A percentile compares a stretch with the other conserved stretches of the same genome.
phyloP scores from a whole-genome alignment of 1,284 basidiomycete species.

The Rhodotorula sp. region DNA sequence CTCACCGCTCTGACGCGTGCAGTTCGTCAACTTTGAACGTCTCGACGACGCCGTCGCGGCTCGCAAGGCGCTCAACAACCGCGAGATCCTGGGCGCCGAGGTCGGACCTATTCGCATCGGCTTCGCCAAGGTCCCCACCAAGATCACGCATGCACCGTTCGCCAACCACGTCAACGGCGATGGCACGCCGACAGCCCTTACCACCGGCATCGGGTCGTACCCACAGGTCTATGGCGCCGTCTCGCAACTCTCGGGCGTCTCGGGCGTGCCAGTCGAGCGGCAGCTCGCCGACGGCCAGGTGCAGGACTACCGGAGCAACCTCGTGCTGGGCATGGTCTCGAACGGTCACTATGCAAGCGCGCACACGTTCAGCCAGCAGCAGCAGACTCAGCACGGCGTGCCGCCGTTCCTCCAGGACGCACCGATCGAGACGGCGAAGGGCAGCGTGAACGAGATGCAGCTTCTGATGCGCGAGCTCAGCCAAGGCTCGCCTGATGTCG shows the following conservation, averaged over 20 bases:
- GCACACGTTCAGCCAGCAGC: constrained; percentile 29
- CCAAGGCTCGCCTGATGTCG: constrained; percentile 71
- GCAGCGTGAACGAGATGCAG: constrained; percentile 68
- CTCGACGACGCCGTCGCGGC: constrained; percentile 94
- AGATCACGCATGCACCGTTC: constrained; percentile 18
- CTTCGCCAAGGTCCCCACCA: constrained; percentile 64
- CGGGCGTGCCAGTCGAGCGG: constrained; percentile 82
- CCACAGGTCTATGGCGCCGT: constrained; percentile 63
- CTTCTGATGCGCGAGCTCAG: constrained; percentile 93
- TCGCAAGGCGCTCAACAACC: constrained; percentile 88
- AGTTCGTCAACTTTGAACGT: constrained; percentile 89
- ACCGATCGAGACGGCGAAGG: constrained; percentile 67
- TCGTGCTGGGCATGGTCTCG: constrained; percentile 80
- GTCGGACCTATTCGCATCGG: constrained; percentile 95
- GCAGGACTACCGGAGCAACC: constrained; percentile 90
- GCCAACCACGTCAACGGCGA: constrained; percentile 6
- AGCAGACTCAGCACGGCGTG: constrained; percentile 35
- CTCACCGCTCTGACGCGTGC: background rate
- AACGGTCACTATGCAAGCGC: constrained; percentile 48
- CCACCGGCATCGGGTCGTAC: constrained; percentile 12
- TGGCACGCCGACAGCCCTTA: background rate
- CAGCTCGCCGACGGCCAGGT: constrained; percentile 80
- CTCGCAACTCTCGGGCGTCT: constrained; percentile 78
- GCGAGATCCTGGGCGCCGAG: constrained; percentile 91
- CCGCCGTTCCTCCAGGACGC: background rate